phyloP scores from a whole-genome alignment of 192 early-diverging fungal species.

The Geranomyces variabilis region DNA sequence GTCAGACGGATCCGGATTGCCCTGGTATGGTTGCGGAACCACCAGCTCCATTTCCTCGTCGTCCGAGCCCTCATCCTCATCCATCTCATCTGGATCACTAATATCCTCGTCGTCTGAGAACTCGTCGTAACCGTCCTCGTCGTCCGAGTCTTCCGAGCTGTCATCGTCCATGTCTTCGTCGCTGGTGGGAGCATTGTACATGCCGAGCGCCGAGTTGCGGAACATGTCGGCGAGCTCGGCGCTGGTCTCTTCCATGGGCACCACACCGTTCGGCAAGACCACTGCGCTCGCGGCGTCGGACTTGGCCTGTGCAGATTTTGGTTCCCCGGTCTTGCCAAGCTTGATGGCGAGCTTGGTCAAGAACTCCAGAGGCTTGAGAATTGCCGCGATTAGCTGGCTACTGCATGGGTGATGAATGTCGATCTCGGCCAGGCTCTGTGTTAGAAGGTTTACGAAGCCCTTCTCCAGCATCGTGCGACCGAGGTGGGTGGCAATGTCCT shows the following conservation, averaged over 20 bases:
- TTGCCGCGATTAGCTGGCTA: slow-evolving; percentile 69
- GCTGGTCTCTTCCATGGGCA: slow-evolving; percentile 52
- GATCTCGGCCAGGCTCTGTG: slow-evolving; percentile 78
- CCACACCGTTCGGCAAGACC: slow-evolving; percentile 30
- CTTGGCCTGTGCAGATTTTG: slow-evolving; percentile 12
- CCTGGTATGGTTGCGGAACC: slow-evolving; percentile 56
- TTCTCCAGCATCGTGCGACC: slow-evolving; percentile 88
- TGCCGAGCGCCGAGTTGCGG: slow-evolving; percentile 79
- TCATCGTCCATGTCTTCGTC: slow-evolving; percentile 73
- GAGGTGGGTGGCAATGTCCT: slow-evolving; percentile 65
- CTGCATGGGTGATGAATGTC: slow-evolving; percentile 90
- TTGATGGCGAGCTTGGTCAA: slow-evolving; percentile 88
- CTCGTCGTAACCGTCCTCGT: slow-evolving; percentile 70
- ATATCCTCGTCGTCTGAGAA: slow-evolving; percentile 64
- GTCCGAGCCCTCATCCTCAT: slow-evolving; percentile 51
- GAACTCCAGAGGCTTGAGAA: slow-evolving; percentile 87
- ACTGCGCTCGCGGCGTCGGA: neutral
- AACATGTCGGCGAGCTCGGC: slow-evolving; percentile 81
- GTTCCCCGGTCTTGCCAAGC: slow-evolving; percentile 60
- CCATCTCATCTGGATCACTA: slow-evolving; percentile 62
- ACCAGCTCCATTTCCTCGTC: slow-evolving; percentile 67
- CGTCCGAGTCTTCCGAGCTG: slow-evolving; percentile 58
- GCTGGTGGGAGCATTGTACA: slow-evolving; percentile 70
- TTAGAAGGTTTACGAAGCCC: slow-evolving; percentile 77
- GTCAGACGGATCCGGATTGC: slow-evolving; percentile 39